These are phyloP conservation scores for Vitis hybrid DNA, from an alignment of 177 flowering plant species.

Conservation along the genomic window DNA sequence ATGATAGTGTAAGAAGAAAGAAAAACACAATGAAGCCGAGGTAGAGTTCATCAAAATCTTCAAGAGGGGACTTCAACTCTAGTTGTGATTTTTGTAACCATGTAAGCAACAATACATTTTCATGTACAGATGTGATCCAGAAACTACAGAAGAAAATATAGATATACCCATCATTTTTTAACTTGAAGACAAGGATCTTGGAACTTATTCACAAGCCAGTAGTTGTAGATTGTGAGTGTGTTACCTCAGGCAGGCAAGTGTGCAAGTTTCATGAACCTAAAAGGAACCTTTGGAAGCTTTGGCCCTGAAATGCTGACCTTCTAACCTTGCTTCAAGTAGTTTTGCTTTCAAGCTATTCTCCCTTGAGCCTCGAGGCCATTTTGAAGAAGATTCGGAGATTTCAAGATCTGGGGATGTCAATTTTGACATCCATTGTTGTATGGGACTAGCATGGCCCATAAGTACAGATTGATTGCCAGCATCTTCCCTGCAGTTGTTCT, in stretches of 20 bases:
- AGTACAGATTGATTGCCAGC: constrained; percentile 29
- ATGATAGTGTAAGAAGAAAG: no score
- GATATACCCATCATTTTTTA: not conserved
- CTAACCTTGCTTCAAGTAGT: constrained; percentile 80
- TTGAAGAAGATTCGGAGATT: constrained; percentile 41
- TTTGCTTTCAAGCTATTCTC: constrained; percentile 68
- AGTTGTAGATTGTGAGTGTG: not conserved
- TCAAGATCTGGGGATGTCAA: constrained; percentile 40
- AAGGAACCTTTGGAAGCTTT: constrained; percentile 22
- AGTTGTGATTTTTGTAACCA: not conserved
- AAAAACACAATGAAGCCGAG: no score
- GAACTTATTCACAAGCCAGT: not conserved
- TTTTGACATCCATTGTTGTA: constrained; percentile 51
- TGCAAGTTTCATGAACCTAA: not conserved
- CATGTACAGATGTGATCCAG: not conserved
- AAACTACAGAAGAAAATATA: not conserved
- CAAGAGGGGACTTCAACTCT: not conserved
- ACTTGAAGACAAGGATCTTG: not conserved
- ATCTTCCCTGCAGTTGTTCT: constrained; percentile 27
- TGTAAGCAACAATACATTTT: not conserved
- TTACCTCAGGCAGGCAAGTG: not conserved
- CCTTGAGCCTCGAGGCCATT: constrained; percentile 33
- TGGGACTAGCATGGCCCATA: constrained; percentile 50
- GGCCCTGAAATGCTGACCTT: constrained; percentile 44
- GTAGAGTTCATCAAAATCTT: not conserved